A percentile compares a stretch with the other conserved stretches of the same genome.
Conservation (phyloP, 345 rosid genomes). For the Erucastrum elatum region DNA sequence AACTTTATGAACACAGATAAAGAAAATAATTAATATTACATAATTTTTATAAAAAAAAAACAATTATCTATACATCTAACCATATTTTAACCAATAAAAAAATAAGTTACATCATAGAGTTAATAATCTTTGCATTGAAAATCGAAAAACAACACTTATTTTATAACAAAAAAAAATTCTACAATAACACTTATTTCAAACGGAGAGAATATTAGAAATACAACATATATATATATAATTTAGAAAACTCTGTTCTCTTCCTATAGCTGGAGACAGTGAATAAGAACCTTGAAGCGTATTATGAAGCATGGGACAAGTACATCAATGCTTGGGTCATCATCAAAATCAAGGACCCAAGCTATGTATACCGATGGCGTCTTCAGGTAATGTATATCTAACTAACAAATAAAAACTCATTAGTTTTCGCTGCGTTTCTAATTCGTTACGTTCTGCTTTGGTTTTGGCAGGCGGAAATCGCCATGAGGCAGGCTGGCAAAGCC, state of each 20-base stretch:
- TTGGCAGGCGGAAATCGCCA: slow-evolving; percentile 87
- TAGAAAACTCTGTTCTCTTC: not conserved
- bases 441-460: not conserved
- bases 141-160: no score
- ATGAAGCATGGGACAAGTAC: slow-evolving; percentile 90
- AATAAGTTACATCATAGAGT: no score
- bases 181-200: no score
- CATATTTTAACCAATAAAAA: no score
- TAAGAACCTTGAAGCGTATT: slow-evolving; percentile 81
- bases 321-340: slow-evolving; percentile 79
- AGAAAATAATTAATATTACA: no score
- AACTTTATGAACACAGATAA: no score
- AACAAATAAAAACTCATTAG: not conserved
- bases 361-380: slow-evolving; percentile 90
- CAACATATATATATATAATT: no score
- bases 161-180: no score
- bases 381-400: slow-evolving; percentile 53
- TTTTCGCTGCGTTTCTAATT: not conserved
- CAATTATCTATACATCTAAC: no score
- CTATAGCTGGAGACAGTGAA: slow-evolving; percentile 74
- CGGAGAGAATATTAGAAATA: not conserved
- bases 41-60: no score
- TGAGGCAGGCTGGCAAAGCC: slow-evolving; percentile 82
- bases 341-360: slow-evolving; percentile 85
- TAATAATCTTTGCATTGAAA: no score